Evolutionary conservation across 2,329 filamentous ascomycete species (phyloP).

Genomic region (Aspergillus sp.): DNA sequence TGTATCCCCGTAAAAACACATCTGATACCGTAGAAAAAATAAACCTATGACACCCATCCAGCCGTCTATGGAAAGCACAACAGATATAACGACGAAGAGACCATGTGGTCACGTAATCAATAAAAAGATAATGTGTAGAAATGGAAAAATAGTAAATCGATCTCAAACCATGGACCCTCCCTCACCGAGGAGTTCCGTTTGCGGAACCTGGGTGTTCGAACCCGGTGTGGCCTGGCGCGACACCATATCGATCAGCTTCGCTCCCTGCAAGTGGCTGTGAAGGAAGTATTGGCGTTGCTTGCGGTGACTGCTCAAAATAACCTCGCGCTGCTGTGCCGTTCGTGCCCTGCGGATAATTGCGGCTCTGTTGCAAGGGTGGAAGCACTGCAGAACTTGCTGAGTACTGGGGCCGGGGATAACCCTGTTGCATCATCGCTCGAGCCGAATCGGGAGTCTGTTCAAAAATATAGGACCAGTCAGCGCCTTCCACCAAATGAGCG

Average conservation of each 20-base stretch:
- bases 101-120: slow-evolving; percentile 4
- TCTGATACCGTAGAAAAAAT: slow-evolving; percentile 24
- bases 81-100: slow-evolving; percentile 17
- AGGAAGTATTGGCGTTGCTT: slow-evolving; percentile 35
- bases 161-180: slow-evolving; percentile 11
- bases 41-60: slow-evolving; percentile 30
- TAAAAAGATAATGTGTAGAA: slow-evolving; percentile 5
- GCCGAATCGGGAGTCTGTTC: slow-evolving; percentile 37
- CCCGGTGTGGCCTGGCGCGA: slow-evolving; percentile 24
- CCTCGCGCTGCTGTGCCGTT: slow-evolving; percentile 29
- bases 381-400: slow-evolving; percentile 34
- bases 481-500: slow-evolving; percentile 25
- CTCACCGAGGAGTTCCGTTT: slow-evolving; percentile 34
- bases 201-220: slow-evolving; percentile 33
- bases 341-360: slow-evolving; percentile 29
- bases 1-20: slow-evolving; percentile 25
- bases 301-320: slow-evolving; percentile 35
- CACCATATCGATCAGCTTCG: slow-evolving; percentile 34
- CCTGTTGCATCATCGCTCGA: slow-evolving; percentile 37
- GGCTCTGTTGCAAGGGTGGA: slow-evolving; percentile 36
- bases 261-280: slow-evolving; percentile 32
- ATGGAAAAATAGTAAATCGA: slow-evolving; percentile 14
- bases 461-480: slow-evolving; percentile 23
- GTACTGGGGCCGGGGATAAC: slow-evolving; percentile 35
- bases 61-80: slow-evolving; percentile 32